A percentile compares a stretch with the other conserved stretches of the same genome.
These are phyloP conservation scores for Talaromyces verruculosus DNA, from an alignment of 2,329 filamentous ascomycete species.

Conservation along the genomic window DNA sequence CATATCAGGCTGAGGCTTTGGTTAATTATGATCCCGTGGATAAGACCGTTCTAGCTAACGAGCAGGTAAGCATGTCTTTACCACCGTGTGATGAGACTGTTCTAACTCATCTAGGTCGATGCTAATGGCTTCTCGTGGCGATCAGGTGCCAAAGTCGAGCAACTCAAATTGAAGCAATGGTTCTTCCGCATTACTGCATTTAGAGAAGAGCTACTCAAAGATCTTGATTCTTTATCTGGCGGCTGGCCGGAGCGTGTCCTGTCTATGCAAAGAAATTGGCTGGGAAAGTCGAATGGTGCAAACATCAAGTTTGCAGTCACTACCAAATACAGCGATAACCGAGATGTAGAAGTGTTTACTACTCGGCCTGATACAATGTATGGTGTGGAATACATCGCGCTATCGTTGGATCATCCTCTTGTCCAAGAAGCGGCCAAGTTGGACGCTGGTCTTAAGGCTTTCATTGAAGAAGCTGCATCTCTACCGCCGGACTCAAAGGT, in stretches of 20 bases:
- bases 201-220: slow-evolving; percentile 68
- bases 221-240: slow-evolving; percentile 65
- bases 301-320: slow-evolving; percentile 68
- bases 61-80: slow-evolving; percentile 56
- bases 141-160: slow-evolving; percentile 80
- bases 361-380: slow-evolving; percentile 84
- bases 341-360: slow-evolving; percentile 72
- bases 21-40: slow-evolving; percentile 92
- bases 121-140: slow-evolving; percentile 82
- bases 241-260: slow-evolving; percentile 82
- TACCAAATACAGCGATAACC: slow-evolving; percentile 31
- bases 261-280: slow-evolving; percentile 83
- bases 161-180: slow-evolving; percentile 80
- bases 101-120: slow-evolving; percentile 58
- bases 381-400: slow-evolving; percentile 79
- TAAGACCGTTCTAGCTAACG: slow-evolving; percentile 85
- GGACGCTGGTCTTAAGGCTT: slow-evolving; percentile 64
- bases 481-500: slow-evolving; percentile 58
- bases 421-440: slow-evolving; percentile 61
- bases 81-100: not conserved
- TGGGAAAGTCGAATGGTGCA: slow-evolving; percentile 75
- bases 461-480: slow-evolving; percentile 59
- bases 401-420: slow-evolving; percentile 71
- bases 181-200: slow-evolving; percentile 82
- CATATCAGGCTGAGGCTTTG: slow-evolving; percentile 77